Base-by-base conservation (phyloP, 306 rosid species). In the Pterocarpus santalinus region DNA sequence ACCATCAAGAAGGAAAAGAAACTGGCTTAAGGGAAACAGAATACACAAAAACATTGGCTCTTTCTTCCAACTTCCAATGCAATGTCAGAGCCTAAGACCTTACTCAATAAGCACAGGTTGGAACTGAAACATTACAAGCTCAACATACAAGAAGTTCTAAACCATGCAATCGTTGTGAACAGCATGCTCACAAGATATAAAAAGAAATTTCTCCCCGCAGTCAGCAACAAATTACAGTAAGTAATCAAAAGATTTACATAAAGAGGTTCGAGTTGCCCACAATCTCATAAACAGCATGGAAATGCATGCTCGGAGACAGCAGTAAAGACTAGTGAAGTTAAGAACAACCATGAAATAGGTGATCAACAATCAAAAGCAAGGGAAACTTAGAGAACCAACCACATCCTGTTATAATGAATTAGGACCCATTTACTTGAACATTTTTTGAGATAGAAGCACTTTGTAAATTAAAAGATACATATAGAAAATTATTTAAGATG, bases 11-110 rank as follows among this genome's bases (percentile, higher is more conserved):
- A 22, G 28, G 28, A 22, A 22, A 22, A 22, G 28, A 22, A 22
- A 22, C 28, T 22, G 28, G 28, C 28, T 22, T 22, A 22, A 22
- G 28, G 28, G 28, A 22, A 22, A 22, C 28, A 22, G 28, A 22
- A 22, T 22, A 22, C 28, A 22, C 28, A 22, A 22, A 22, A 22
- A 22, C 28, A 22, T 22, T 22, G 28, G 28, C 28, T 22, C 0
- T 22, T 22, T 22, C 28, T 22, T 22, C 43, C 43, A 39, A 39
- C 0, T n/a, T 57, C 39, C 73, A 6, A 17, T 28, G 30, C 30
- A 64, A 12, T 51, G 38, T 22, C 28, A 22, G 28, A 65, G 61
- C 61, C 60, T 65, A 58, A 77, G 22, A 65, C n/a, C 81, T 52
- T 53, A 35, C 49, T 10, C 11, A 8, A 28, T 16, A 77, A 52